Evolutionary conservation across 1,139 yeast species (phyloP).

Genomic region (Meyerozyma smithsonii): DNA sequence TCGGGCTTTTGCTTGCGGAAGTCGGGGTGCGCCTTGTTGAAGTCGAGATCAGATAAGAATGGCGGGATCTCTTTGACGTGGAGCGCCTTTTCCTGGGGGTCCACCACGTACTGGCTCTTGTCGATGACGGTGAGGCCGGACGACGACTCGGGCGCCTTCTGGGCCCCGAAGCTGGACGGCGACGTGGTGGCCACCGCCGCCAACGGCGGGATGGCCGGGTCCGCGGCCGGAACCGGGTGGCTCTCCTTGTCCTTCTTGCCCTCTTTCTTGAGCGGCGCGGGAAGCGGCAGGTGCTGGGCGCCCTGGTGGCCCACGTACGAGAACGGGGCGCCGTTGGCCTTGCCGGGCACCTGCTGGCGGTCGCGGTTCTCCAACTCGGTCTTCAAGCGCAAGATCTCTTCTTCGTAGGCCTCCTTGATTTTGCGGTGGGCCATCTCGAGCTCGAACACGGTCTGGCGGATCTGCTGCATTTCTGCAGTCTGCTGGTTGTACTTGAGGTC

Average conservation of each 20-base stretch:
- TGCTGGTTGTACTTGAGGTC: conserved; percentile 90
- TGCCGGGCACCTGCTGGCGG: conserved; percentile 31
- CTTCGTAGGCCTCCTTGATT: conserved; percentile 94
- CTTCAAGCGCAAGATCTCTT: conserved; percentile 81
- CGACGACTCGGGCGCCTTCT: conserved; percentile 24
- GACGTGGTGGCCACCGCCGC: conserved; percentile 3
- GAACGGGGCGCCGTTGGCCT: conserved; percentile 12
- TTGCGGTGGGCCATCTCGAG: conserved; percentile 91
- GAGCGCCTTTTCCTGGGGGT: conserved; percentile 38
- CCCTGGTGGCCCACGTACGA: conserved; percentile 12
- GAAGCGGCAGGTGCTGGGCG: conserved; percentile 11
- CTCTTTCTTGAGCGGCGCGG: conserved; percentile 13
- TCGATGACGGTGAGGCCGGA: conserved; percentile 37
- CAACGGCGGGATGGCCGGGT: not conserved
- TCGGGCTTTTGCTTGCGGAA: conserved; percentile 82
- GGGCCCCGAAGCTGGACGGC: conserved; percentile 8
- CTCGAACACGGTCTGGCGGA: conserved; percentile 90
- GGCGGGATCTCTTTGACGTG: conserved; percentile 80
- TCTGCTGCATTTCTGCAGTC: conserved; percentile 90
- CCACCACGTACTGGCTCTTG: conserved; percentile 40
- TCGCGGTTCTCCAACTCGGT: conserved; percentile 80
- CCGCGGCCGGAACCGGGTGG: not conserved
- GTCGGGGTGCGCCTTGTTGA: conserved; percentile 70
- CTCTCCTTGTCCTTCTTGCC: conserved; percentile 7
- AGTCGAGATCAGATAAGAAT: conserved; percentile 77